Conservation (phyloP, 202 grass and related monocot species). For the Carex arenaria region DNA sequence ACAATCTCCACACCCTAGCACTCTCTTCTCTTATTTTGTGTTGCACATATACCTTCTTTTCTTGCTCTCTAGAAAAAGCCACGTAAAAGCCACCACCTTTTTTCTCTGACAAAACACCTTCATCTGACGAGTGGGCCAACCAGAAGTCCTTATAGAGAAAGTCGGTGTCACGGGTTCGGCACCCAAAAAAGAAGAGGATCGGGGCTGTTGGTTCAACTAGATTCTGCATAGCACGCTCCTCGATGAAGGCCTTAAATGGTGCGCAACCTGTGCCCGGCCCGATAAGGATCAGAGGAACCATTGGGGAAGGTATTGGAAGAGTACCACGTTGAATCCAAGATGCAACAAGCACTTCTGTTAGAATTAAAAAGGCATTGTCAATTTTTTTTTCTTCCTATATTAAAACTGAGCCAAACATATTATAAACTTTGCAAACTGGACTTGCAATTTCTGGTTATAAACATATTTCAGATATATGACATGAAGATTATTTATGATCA, state of each 20-base stretch:
- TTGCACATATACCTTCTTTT: conserved; percentile 83
- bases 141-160: conserved; percentile 90
- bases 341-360: conserved; percentile 61
- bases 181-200: conserved; percentile 87
- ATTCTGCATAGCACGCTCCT: conserved; percentile 57
- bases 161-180: conserved; percentile 57
- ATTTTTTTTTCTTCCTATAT: background rate
- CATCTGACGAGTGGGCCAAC: conserved; percentile 52
- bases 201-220: conserved; percentile 36
- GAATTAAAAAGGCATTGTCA: conserved; percentile 17
- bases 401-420: background rate
- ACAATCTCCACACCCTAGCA: conserved; percentile 63
- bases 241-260: conserved; percentile 71
- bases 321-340: conserved; percentile 68
- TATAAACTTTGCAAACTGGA: background rate
- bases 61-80: conserved; percentile 86
- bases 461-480: background rate
- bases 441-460: background rate
- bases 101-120: conserved; percentile 50
- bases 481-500: background rate
- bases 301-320: conserved; percentile 49
- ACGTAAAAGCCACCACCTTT: conserved; percentile 79
- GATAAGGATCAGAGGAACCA: conserved; percentile 69
- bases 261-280: conserved; percentile 93
- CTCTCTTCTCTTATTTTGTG: conserved; percentile 89